Base-by-base conservation (phyloP, 2,329 filamentous ascomycete species). In the Colletotrichum tabaci region DNA sequence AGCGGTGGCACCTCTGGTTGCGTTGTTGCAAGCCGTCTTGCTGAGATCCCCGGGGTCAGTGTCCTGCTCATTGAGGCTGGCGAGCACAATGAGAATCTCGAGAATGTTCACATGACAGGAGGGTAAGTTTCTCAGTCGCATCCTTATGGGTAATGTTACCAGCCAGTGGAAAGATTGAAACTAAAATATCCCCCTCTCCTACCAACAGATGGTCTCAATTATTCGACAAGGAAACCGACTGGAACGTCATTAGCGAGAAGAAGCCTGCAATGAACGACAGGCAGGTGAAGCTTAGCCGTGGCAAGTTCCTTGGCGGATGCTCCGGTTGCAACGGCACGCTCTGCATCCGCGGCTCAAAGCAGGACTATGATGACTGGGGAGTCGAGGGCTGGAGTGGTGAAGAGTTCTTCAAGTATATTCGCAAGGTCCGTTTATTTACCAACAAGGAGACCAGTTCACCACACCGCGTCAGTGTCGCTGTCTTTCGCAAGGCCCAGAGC, bases 371-470 rank as follows among this genome's bases (percentile, higher is more conserved):
- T 77, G 87, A 90, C 68, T 90, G 89, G 89, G 83, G 78, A 2
- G 73, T 87, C 66, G 84, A 82, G 46, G 88, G 86, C 3, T 89
- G 89, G 88, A 86, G 82, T 66, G 87, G 89, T 4, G 85, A 87
- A 4, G 87, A 90, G 26, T 85, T 90, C 73, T 90, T 88, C 71
- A 80, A 78, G 15, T 88, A 86, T 64, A 90, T 90, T 84, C 83
- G 79, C 61, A 90, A 89, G 83, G 84, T 87, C 50, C 47, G 69
- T 30, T 10, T 16, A 7, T 12, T 40, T 2, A 30, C 30, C 30
- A 30, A 1, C 30, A 30, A 30, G 7, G 6, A 30, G 8, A 30
- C 8, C 30, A 7, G 1, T 9, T 30, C 2, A 9, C 30, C 30
- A 9, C 30, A 1, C 3, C 30, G 1, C 7, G 30, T 9, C 30